Conservation (phyloP, 1,139 yeast species). For the Waltiozyma sp. region DNA sequence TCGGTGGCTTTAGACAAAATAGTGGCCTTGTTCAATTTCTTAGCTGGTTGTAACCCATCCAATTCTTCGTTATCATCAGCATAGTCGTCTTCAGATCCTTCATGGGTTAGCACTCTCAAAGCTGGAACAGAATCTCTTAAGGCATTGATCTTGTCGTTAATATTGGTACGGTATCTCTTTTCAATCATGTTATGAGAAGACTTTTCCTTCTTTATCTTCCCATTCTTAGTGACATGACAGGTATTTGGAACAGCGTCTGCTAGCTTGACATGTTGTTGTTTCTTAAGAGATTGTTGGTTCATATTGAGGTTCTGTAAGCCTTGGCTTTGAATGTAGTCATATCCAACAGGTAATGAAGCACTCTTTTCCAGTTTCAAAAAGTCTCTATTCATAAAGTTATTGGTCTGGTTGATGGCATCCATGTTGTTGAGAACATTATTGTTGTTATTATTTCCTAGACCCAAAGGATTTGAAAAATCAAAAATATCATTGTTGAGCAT, state of each 20-base stretch:
- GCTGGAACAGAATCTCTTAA: constrained; percentile 65
- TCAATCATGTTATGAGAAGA: constrained; percentile 66
- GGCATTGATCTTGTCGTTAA: constrained; percentile 54
- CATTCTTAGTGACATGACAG: not conserved
- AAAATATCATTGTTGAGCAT: not conserved
- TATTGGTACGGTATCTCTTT: constrained; percentile 66
- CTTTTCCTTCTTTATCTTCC: constrained; percentile 33
- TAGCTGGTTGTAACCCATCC: constrained; percentile 80
- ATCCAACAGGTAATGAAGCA: not conserved
- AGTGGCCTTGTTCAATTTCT: constrained; percentile 77
- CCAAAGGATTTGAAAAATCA: not conserved
- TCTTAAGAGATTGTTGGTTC: not conserved
- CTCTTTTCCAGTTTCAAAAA: not conserved
- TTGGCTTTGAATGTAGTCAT: not conserved
- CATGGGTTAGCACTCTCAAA: constrained; percentile 27
- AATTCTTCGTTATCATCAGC: constrained; percentile 26
- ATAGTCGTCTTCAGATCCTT: constrained; percentile 11
- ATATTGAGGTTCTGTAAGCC: no score
- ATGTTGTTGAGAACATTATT: not conserved
- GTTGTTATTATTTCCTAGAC: not conserved
- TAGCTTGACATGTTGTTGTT: not conserved
- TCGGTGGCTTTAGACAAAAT: constrained; percentile 84
- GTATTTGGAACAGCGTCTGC: not conserved
- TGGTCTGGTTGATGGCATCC: not conserved
- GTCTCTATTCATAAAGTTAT: not conserved